Base-by-base conservation (phyloP, 2,329 filamentous ascomycete genomes). In the Aspergillus proliferans region DNA sequence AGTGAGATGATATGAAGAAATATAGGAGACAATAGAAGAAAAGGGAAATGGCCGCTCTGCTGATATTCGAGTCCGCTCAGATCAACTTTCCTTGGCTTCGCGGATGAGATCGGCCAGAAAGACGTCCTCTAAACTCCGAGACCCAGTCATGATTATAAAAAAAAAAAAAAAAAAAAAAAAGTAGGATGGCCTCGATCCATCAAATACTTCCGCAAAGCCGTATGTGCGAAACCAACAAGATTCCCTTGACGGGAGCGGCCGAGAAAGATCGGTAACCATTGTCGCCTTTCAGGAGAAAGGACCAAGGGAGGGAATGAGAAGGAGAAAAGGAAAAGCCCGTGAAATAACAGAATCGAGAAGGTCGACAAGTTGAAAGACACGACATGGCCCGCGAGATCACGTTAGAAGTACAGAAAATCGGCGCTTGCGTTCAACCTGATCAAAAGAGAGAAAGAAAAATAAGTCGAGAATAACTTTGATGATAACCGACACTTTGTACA, bases 351-450 rank as follows among this genome's bases (percentile, higher is more conserved):
- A 55, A 54, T 52, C 50, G 48, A 45, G 54, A 52, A 36, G 8
- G 14, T 36, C 34, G 15, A 36, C 14, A 36, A n/a, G 15, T 18
- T 36, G 34, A 36, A 36, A 15, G n/a, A 36, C 34, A 36, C 34
- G 15, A 36, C 34, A 36, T 36, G 34, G 34, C 34, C 34, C 34
- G n/a, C 34, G 34, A 18, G 15, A 36, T 36, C 15, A 36, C 26
- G 26, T 28, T 28, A 28, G 26, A 28, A 28, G 26, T 61, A 58
- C 57, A 57, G 22, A 49, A 48, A 33, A 50, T 48, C 45, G 53
- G 49, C 47, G 45, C 55, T 48, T 42, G 53, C 51, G 56, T 69
- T 28, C 66, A 70, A 65, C 67, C 67, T 69, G 38, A 21, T 40
- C 19, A 28, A 28, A 28, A 28, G 26, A 28, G 26, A 28, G 9